Percentiles rank a stretch among this genome's conserved stretches.
Evolutionary conservation across 2,329 filamentous ascomycete species (phyloP).

Genomic region (Zymoseptoria crescenta): DNA sequence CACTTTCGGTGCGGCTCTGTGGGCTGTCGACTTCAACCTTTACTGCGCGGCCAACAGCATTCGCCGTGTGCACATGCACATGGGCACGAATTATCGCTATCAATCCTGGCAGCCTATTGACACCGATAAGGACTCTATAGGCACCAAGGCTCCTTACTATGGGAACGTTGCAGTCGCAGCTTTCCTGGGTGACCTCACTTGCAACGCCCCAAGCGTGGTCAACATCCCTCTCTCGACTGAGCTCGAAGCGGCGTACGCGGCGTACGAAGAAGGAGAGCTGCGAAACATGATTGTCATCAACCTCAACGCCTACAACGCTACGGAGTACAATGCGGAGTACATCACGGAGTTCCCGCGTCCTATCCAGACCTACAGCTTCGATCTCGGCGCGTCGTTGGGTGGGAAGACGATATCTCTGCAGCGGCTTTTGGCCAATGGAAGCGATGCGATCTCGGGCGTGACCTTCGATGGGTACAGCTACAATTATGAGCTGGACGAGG

Average conservation of each 20-base stretch:
- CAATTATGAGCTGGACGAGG: conserved; percentile 50
- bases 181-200: conserved; percentile 41
- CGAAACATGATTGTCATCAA: conserved; percentile 50
- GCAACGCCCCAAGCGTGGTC: conserved; percentile 36
- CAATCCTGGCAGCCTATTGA: conserved; percentile 52
- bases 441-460: conserved; percentile 54
- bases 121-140: conserved; percentile 43
- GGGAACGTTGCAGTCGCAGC: conserved; percentile 52
- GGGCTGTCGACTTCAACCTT: conserved; percentile 56
- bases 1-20: conserved; percentile 58
- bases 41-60: conserved; percentile 50
- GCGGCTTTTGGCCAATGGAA: conserved; percentile 53
- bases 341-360: conserved; percentile 36
- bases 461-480: conserved; percentile 56
- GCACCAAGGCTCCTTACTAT: conserved; percentile 59
- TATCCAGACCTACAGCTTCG: conserved; percentile 37
- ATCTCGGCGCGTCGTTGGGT: conserved; percentile 27
- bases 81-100: conserved; percentile 57
- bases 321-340: conserved; percentile 31
- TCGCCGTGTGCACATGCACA: conserved; percentile 55
- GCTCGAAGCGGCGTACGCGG: conserved; percentile 48
- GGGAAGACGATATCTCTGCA: conserved; percentile 34
- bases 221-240: conserved; percentile 38
- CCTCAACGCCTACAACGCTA: conserved; percentile 49
- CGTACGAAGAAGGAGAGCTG: conserved; percentile 42